Base-by-base conservation (phyloP, 371 early-diverging fungal species). In the Umbelopsis sp. region DNA sequence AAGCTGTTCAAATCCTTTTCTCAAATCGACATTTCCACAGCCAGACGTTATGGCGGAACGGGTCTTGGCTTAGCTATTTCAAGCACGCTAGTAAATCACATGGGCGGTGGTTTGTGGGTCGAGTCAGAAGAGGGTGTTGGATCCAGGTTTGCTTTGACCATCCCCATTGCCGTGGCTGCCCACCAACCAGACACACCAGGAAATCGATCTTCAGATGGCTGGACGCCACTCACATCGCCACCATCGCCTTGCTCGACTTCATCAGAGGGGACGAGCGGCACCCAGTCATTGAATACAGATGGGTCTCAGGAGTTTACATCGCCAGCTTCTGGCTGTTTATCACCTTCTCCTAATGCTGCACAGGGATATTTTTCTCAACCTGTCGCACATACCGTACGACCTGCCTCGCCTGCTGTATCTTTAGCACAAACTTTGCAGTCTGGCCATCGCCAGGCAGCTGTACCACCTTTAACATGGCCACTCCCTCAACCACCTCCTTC, bases 71-170 rank as follows among this genome's bases (percentile, higher is more conserved):
- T 87, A 44, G 86, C 87, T 18, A 87, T 87, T 35, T 85, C 85
- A 41, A 82, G 84, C 37, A 85, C 83, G 16, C 66, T 87, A 8
- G 87, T 86, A 9, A 86, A 87, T 67, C 76, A 81, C 63, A 87
- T 87, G 87, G 86, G 86, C 14, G 87, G 87, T 11, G 81, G 85
- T 37, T 70, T 87, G 8, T 87, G 87, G 87, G 87, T 87, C 4
- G 87, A 87, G 66, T 86, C 86, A 25, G 86, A 86, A 44, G 79
- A 83, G 69, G 76, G 76, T 5, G 72, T 74, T 32, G 87, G 87
- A 29, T 85, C 86, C 0, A 67, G 85, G 6, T 87, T 87, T 62
- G 85, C 87, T 7, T 75, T 86, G 41, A 86, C 87, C 3, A 69
- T 87, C 35, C 87, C 87, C 11, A 75, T 87, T 69, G 75, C 83